phyloP scores from a whole-genome alignment of 345 rosid species.

The Lepidium didymum region DNA sequence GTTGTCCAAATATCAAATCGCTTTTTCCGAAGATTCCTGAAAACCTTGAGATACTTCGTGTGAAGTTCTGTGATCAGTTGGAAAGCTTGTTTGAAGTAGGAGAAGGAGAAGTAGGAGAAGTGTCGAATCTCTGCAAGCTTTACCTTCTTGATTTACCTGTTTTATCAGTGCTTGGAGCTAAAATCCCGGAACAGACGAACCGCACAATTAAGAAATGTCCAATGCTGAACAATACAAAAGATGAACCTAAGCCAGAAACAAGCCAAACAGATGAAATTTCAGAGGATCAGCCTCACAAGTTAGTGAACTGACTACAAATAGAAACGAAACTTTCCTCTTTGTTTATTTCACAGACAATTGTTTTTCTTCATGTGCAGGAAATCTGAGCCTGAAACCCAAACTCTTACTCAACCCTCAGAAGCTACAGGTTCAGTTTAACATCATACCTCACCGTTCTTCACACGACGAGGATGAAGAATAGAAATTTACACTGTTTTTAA shows the following conservation, averaged over 20 bases:
- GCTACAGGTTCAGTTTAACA: not conserved
- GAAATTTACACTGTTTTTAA: not conserved
- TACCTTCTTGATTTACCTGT: conserved; percentile 38
- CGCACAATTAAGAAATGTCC: conserved; percentile 8
- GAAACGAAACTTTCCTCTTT: not conserved
- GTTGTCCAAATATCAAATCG: conserved; percentile 34
- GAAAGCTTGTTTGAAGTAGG: conserved; percentile 12
- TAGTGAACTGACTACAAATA: not conserved
- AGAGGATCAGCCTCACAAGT: conserved; percentile 8
- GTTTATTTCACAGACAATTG: not conserved
- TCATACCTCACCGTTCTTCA: not conserved
- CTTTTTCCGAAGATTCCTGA: conserved; percentile 21
- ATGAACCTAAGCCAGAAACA: not conserved
- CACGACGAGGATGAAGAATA: not conserved
- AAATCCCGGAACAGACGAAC: not conserved
- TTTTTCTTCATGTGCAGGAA: not conserved
- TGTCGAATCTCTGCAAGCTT: conserved; percentile 25
- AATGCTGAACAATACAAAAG: not conserved
- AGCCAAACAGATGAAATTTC: not conserved
- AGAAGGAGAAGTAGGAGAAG: not conserved
- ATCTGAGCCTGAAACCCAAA: not conserved
- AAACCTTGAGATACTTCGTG: conserved; percentile 14
- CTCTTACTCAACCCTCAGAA: not conserved
- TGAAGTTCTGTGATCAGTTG: conserved; percentile 26
- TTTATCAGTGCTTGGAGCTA: conserved; percentile 16